Percentiles rank a stretch among this genome's conserved stretches.
Evolutionary conservation across 177 flowering plant species (phyloP).

Genomic region (Tripterygium wilfordii): DNA sequence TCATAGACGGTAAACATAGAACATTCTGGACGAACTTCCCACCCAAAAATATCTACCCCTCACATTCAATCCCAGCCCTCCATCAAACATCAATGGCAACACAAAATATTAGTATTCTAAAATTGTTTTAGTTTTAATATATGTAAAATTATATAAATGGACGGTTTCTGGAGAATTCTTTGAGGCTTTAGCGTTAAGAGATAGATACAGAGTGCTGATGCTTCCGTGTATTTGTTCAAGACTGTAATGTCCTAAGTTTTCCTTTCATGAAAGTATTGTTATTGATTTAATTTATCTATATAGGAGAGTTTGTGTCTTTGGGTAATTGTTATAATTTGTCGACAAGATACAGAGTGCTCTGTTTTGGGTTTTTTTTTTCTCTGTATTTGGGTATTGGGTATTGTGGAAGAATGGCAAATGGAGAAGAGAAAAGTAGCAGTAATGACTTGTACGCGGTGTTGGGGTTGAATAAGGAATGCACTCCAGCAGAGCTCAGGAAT

Average conservation of each 20-base stretch:
- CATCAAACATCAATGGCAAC: too few species aligned
- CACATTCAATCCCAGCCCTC: constrained; percentile 33
- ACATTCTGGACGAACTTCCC: too few species aligned
- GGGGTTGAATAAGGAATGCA: constrained; percentile 79
- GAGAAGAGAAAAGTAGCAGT: constrained; percentile 34
- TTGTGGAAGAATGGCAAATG: constrained; percentile 37
- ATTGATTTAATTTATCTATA: too few species aligned
- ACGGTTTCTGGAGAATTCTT: constrained; percentile 38
- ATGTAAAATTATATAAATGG: constrained; percentile 12
- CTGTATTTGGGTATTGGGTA: neutral
- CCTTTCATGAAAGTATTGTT: too few species aligned
- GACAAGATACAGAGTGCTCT: constrained; percentile 19
- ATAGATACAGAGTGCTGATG: too few species aligned
- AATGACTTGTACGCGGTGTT: constrained; percentile 60
- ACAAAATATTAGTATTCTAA: too few species aligned
- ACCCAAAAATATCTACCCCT: too few species aligned
- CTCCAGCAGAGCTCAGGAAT: constrained; percentile 46
- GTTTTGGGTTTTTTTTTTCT: neutral
- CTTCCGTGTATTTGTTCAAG: too few species aligned
- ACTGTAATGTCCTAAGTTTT: too few species aligned
- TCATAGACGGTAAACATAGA: too few species aligned
- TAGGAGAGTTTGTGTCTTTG: neutral
- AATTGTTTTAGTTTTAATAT: too few species aligned
- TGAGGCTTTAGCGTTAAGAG: constrained; percentile 5
- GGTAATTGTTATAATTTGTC: constrained; percentile 19